Base-by-base conservation (phyloP, 139 green algal species). In the Axilococcus clingmanii region DNA sequence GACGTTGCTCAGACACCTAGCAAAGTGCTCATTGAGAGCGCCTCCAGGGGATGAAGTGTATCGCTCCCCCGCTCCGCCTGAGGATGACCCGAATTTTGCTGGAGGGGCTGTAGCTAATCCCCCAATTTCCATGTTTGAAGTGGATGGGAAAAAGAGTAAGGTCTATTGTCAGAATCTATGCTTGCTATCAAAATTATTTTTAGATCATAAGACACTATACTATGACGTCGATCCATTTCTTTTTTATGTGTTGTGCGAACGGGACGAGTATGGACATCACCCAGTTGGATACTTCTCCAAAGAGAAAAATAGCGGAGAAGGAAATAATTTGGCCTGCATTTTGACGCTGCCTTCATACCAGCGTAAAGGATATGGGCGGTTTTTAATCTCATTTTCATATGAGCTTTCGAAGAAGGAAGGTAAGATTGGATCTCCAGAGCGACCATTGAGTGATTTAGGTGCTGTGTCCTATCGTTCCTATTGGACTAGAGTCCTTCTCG, bases 191-290 rank as follows among this genome's bases (percentile, higher is more conserved):
- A 99, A 99, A 80, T 84, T 99, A 47, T 99, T 99, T 75, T 74
- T 99, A 61, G 93, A 99, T 75, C 93, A 99, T 82, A 99, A 99
- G 76, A 99, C 92, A 36, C 81, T 97, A 3, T 99, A 97, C 77
- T 99, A 97, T 67, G 93, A 99, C 53, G 92, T 98, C 12, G 92
- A 98, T 74, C 84, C 94, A 38, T 99, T 99, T 72, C 81, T 99
- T 6, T 99, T 99, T 77, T 99, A 99, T 74, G 74, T 99, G 23
- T 65, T 99, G 37, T 96, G 86, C 63, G 93, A 98, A 65, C 64
- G 75, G 16, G 92, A 99, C 63, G 76, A 89, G 47, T 54, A 80
- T 74, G 40, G 92, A 88, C 79, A 85, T 59, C 91, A 98, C 72
- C 81, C 97, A 17, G 87, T 95, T 28, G 91, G 92, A 3, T 94